Conservation (phyloP, 2,329 filamentous ascomycete genomes). For the Aschersonia sp. region DNA sequence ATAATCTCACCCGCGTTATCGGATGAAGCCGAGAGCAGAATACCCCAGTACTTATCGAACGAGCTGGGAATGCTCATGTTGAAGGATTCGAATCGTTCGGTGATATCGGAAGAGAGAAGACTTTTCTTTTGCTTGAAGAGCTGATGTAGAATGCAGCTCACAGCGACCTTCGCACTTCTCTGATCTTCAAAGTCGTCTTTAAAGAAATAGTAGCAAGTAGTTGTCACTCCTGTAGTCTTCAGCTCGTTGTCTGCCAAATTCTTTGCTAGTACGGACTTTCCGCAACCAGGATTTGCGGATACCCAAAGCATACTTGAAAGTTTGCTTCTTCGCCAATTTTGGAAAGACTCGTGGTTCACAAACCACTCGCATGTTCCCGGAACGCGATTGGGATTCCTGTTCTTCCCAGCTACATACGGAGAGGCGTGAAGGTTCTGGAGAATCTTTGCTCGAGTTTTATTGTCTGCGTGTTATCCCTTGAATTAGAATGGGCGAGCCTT, state of each 20-base stretch:
- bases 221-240: constrained; percentile 5
- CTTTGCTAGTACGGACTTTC: constrained; percentile 26
- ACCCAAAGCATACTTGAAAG: constrained; percentile 10
- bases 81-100: constrained; percentile 4
- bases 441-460: not conserved
- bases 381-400: not conserved
- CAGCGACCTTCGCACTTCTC: constrained; percentile 12
- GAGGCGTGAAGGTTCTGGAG: not conserved
- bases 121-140: constrained; percentile 13
- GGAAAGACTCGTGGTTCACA: not conserved
- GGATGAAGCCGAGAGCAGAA: not conserved
- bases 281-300: constrained; percentile 27
- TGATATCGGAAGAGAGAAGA: constrained; percentile 10
- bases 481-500: not conserved
- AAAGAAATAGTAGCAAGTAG: constrained; percentile 28
- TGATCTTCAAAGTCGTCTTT: constrained; percentile 26
- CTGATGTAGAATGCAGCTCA: constrained; percentile 23
- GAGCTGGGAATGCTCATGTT: not conserved
- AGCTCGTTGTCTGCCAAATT: constrained; percentile 18
- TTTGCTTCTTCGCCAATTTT: not conserved
- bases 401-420: not conserved
- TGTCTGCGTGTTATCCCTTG: not conserved
- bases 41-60: not conserved
- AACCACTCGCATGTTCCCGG: not conserved
- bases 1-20: not conserved